Conservation (phyloP, 306 rosid species). For the Mimosa bimucronata region DNA sequence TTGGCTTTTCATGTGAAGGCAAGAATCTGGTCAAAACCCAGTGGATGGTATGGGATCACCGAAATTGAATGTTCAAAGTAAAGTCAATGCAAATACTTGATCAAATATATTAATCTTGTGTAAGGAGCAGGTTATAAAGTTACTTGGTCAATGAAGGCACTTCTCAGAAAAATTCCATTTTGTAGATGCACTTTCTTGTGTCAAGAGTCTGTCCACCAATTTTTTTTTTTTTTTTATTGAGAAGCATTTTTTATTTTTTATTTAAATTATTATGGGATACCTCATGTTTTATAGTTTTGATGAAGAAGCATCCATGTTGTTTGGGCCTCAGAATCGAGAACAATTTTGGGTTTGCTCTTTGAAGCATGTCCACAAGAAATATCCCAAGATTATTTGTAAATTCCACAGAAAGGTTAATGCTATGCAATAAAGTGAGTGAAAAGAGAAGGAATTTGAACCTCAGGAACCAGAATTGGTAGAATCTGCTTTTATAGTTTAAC, state of each 20-base stretch:
- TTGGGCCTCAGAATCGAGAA: not conserved
- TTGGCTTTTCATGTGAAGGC: not conserved
- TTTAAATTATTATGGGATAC: not conserved
- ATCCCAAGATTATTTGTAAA: not conserved
- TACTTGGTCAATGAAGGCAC: conserved; percentile 7
- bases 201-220: not conserved
- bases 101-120: not conserved
- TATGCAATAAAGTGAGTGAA: not conserved
- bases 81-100: conserved; percentile 28
- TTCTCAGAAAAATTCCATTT: not conserved
- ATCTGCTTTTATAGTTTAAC: not conserved
- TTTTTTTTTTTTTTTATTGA: not conserved
- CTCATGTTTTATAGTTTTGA: not conserved
- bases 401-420: not conserved
- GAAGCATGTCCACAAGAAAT: not conserved
- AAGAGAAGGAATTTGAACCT: conserved; percentile 5
- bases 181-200: not conserved
- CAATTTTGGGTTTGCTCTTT: not conserved
- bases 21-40: conserved; percentile 38
- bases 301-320: not conserved
- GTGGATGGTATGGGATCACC: conserved; percentile 6
- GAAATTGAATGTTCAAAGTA: conserved; percentile 1
- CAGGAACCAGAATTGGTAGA: not conserved
- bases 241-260: not conserved
- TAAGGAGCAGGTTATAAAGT: not conserved